Base-by-base conservation (phyloP, 2,329 filamentous ascomycete species). In the Talaromyces sp. region DNA sequence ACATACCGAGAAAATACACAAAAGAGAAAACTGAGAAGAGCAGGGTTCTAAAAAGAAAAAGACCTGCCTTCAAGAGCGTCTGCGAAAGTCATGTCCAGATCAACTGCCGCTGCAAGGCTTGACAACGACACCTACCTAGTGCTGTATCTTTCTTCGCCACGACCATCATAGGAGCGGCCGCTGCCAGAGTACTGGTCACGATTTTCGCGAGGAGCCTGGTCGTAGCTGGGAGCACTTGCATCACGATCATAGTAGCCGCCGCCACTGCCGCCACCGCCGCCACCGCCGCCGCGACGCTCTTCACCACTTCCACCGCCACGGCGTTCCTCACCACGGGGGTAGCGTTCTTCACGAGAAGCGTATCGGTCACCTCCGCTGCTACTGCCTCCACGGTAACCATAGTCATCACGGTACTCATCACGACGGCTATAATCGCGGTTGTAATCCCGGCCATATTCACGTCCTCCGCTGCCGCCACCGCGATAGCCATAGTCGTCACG, bases 401-500 rank as follows among this genome's bases (percentile, higher is more conserved):
- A 72, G 77, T 72, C 70, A 59, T 71, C 72, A 60, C 74, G 72
- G 60, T 72, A 77, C 59, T 77, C 75, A 56, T 76, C 75, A 63
- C 75, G 76, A 61, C 76, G 76, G 63, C 74, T 72, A 56, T 78
- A 74, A 64, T 79, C 77, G 65, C 79, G 78, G 63, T 77, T 76
- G 62, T 80, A 77, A 64, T 84, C 77, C 67, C 78, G 80, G 66
- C 83, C 82, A 69, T 83, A 80, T 71, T 78, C 76, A 64, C 77
- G 72, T 65, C 76, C 73, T 64, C 76, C 75, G 62, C 76, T 73
- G 64, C 76, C 74, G 62, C 74, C 79, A 67, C 83, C 82, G 69
- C 83, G 80, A 72, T 78, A 76, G 64, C 77, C 72, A 64, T 76
- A 72, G 63, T 83, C 83, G 61, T 85, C 84, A 64, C 86, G 84